Evolutionary conservation across 495 filamentous ascomycete species (phyloP).

Genomic region (Ascobolus immersus): DNA sequence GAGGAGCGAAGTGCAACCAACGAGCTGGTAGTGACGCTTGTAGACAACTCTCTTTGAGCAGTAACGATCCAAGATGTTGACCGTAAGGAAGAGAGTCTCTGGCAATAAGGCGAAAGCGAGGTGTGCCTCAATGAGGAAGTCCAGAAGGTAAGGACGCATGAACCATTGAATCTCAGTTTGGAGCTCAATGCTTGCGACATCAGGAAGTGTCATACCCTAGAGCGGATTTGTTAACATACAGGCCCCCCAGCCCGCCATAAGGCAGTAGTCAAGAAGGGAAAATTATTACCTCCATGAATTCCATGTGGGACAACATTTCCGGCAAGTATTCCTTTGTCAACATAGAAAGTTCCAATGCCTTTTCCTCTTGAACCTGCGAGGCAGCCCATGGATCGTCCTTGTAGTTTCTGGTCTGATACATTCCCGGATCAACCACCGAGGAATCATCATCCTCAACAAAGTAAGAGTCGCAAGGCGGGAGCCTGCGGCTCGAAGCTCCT

Average conservation of each 20-base stretch:
- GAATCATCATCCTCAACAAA: slow-evolving; percentile 40
- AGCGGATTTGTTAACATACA: not conserved
- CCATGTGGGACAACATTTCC: no score
- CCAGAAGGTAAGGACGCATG: slow-evolving; percentile 93
- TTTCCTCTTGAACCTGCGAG: no score
- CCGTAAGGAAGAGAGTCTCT: slow-evolving; percentile 79
- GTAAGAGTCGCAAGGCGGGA: slow-evolving; percentile 45
- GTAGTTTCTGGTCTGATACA: not conserved
- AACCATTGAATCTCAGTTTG: slow-evolving; percentile 99
- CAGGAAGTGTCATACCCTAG: slow-evolving; percentile 69
- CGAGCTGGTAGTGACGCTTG: slow-evolving; percentile 94
- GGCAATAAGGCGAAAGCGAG: slow-evolving; percentile 79
- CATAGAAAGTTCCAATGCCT: no score
- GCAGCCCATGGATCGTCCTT: no score
- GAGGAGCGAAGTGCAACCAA: slow-evolving; percentile 84
- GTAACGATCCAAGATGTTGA: slow-evolving; percentile 92
- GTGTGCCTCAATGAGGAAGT: slow-evolving; percentile 96
- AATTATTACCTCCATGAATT: slow-evolving; percentile 40
- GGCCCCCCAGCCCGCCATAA: not conserved
- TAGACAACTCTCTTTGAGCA: slow-evolving; percentile 97
- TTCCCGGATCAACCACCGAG: not conserved
- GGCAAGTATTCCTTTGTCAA: no score
- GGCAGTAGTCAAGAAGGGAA: not conserved
- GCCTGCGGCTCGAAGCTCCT: slow-evolving; percentile 22
- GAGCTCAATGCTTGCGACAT: slow-evolving; percentile 93